Conservation (phyloP, 148 eudicot species). For the Rhododendron griersonianum region DNA sequence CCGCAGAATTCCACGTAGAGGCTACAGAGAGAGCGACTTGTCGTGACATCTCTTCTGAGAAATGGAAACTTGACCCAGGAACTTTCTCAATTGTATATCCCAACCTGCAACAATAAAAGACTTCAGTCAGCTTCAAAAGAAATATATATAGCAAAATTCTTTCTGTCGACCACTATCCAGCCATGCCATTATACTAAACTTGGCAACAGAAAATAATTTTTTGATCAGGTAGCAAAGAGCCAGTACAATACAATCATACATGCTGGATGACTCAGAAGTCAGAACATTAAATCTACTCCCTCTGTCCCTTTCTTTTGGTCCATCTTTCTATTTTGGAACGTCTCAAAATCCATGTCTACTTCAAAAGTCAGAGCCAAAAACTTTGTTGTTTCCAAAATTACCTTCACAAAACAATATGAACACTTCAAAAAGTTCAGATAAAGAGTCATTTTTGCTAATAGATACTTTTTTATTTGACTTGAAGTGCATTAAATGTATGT, state of each 20-base stretch:
- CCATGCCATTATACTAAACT: not conserved
- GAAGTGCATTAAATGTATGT: not conserved
- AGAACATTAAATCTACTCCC: not conserved
- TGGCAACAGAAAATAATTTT: slow-evolving; percentile 3
- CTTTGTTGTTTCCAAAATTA: not conserved
- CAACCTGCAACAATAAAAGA: slow-evolving; percentile 44
- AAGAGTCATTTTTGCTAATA: not conserved
- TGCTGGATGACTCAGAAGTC: not conserved
- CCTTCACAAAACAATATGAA: not conserved
- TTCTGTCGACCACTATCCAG: not conserved
- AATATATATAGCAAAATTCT: not conserved
- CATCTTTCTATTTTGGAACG: not conserved
- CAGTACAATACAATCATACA: not conserved
- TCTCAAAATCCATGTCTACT: not conserved
- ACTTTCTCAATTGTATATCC: slow-evolving; percentile 77
- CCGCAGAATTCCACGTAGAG: slow-evolving; percentile 57
- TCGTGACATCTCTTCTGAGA: slow-evolving; percentile 60
- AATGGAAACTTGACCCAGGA: slow-evolving; percentile 58
- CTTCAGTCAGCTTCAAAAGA: not conserved
- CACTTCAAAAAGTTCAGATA: not conserved
- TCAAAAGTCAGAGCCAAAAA: not conserved
- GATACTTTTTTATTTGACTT: not conserved
- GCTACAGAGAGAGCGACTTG: slow-evolving; percentile 49
- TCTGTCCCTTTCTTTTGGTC: not conserved
- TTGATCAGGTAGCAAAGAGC: not conserved